A percentile compares a stretch with the other conserved stretches of the same genome.
Conservation (phyloP, 176 grass and related monocot genomes). For the Zoysia pacifica region DNA sequence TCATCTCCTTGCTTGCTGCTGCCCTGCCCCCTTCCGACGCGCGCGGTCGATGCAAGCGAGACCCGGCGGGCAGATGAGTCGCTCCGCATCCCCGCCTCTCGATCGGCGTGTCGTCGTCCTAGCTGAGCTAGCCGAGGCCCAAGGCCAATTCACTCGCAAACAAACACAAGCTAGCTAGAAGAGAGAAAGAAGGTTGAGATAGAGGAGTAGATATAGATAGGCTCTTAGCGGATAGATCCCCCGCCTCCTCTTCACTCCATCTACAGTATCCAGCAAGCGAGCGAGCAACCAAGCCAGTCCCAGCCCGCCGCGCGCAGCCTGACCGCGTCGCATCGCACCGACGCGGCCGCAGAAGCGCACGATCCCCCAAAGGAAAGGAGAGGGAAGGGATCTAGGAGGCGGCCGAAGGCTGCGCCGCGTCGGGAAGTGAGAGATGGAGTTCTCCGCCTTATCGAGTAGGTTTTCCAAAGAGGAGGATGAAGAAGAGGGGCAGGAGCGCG, state of each 20-base stretch:
- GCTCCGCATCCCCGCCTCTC: constrained; percentile 3
- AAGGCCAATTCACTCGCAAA: constrained; percentile 18
- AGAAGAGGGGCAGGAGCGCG: constrained; percentile 4
- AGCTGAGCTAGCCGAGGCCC: not conserved
- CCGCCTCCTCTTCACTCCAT: constrained; percentile 31
- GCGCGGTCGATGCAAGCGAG: constrained; percentile 25
- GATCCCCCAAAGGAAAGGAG: not conserved
- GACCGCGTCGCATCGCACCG: constrained; percentile 22
- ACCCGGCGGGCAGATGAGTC: not conserved
- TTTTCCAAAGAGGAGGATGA: constrained; percentile 42
- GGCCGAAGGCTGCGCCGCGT: not conserved
- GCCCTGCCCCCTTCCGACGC: not conserved
- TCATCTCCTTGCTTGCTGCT: not conserved
- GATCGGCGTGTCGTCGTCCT: constrained; percentile 11
- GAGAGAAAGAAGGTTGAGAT: not conserved
- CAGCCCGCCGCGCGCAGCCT: not conserved
- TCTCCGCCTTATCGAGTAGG: constrained; percentile 34
- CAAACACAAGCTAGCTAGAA: not conserved
- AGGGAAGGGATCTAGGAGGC: constrained; percentile 19
- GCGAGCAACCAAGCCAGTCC: constrained; percentile 13
- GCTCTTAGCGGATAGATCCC: constrained; percentile 39
- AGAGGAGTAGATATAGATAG: constrained; percentile 25
- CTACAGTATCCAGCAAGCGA: not conserved
- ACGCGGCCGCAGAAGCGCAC: not conserved
- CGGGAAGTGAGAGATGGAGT: constrained; percentile 33